Evolutionary conservation across 2,329 filamentous ascomycete species (phyloP).

Genomic region (Scedosporium minutisporum): DNA sequence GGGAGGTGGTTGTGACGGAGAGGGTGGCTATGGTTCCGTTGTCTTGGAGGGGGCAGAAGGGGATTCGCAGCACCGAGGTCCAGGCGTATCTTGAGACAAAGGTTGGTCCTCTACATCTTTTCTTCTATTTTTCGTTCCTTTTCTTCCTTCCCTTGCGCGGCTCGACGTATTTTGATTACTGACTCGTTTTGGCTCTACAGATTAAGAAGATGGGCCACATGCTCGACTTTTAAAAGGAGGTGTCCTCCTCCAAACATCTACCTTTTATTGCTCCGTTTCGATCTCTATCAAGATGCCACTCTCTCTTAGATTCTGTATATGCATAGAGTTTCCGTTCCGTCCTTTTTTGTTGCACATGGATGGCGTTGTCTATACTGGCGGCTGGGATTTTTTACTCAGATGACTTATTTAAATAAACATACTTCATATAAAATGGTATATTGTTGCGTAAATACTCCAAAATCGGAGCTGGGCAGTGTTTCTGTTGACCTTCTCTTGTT

Average conservation of each 20-base stretch:
- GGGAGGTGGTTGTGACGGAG: slow-evolving; percentile 81
- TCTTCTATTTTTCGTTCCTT: not conserved
- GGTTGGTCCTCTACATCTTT: slow-evolving; percentile 38
- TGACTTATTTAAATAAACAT: not conserved
- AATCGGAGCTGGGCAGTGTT: no score
- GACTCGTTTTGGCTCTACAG: slow-evolving; percentile 27
- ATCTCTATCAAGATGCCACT: not conserved
- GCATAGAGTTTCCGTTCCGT: not conserved
- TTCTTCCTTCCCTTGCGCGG: not conserved
- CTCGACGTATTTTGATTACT: slow-evolving; percentile 7
- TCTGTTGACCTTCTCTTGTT: no score
- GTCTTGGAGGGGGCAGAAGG: slow-evolving; percentile 79
- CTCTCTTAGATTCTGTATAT: not conserved
- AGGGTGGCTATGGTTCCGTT: slow-evolving; percentile 91
- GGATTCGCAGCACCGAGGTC: slow-evolving; percentile 79
- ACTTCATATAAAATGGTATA: not conserved
- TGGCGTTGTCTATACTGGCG: not conserved
- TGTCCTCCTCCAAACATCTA: slow-evolving; percentile 7
- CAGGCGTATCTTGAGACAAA: slow-evolving; percentile 93
- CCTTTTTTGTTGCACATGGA: not conserved
- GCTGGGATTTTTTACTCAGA: not conserved
- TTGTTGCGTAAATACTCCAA: not conserved
- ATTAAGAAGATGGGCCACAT: slow-evolving; percentile 86
- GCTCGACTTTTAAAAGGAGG: slow-evolving; percentile 40
- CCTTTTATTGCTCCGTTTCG: not conserved